Evolutionary conservation across 1,139 yeast species (phyloP).

Genomic region (Saccharomycopsis phalli): DNA sequence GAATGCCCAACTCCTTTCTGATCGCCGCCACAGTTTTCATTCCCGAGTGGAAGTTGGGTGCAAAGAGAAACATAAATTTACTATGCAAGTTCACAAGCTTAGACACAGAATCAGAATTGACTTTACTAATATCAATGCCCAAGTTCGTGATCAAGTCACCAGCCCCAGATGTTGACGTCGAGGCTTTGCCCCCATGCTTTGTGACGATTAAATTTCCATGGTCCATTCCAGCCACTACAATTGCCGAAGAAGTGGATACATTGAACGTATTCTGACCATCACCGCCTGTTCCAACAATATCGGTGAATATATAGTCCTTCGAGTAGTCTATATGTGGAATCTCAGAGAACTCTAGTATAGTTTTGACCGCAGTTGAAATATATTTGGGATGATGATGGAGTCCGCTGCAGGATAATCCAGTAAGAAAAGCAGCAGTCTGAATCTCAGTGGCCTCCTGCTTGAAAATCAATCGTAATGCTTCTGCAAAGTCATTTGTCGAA

Average conservation of each 20-base stretch:
- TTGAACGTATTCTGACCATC: slow-evolving; percentile 96
- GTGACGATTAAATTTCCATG: slow-evolving; percentile 10
- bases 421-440: slow-evolving; percentile 71
- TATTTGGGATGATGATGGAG: slow-evolving; percentile 76
- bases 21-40: slow-evolving; percentile 79
- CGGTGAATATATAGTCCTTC: slow-evolving; percentile 49
- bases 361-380: slow-evolving; percentile 77
- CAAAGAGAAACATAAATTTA: slow-evolving; percentile 70
- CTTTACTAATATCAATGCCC: slow-evolving; percentile 69
- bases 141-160: slow-evolving; percentile 74
- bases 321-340: slow-evolving; percentile 31
- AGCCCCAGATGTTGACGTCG: slow-evolving; percentile 87
- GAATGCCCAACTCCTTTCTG: slow-evolving; percentile 70
- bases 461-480: slow-evolving; percentile 53
- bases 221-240: slow-evolving; percentile 83
- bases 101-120: slow-evolving; percentile 59
- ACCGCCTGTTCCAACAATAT: slow-evolving; percentile 97
- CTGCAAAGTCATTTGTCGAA: slow-evolving; percentile 49
- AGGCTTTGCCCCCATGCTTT: slow-evolving; percentile 91
- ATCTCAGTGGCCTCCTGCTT: slow-evolving; percentile 54
- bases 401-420: slow-evolving; percentile 63
- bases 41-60: slow-evolving; percentile 93
- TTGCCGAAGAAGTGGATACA: slow-evolving; percentile 91
- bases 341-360: slow-evolving; percentile 56
- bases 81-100: slow-evolving; percentile 42